Evolutionary conservation across 768 basidiomycete genomes (phyloP), one percentile per base, ranked within the genome.

Genomic region (Butyriboletus loyo): DNA sequence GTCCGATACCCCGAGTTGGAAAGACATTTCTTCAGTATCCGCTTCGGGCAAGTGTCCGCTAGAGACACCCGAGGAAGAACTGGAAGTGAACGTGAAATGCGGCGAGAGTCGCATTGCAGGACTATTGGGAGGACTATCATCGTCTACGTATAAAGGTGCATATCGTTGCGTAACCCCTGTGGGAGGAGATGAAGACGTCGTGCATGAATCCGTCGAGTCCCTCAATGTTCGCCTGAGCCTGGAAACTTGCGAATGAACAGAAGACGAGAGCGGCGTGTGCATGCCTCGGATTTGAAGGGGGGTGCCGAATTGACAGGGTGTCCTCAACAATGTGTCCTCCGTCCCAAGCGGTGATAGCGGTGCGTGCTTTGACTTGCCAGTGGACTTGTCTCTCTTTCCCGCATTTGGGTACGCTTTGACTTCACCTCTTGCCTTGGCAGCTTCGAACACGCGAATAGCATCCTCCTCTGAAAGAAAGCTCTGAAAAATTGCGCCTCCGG

Each of bases 381-480:
- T 0, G 7, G 50, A n/a, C 11, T 43, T 41, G 7, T 45, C 45
- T 38, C 49, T 46, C 31, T 40, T 34, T 7, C 28, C 41, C 25
- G 37, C 34, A 15, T 46, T 22, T 38, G 54, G 46, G 46, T 63
- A 47, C 34, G 54, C 57, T 38, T n/a, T 49, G 42, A 70, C 63
- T 41, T 72, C 66, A 13, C 67, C 69, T 41, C 64, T 64, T 36
- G 54, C 53, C n/a, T 25, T 28, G 43, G 71, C 69, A 13, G 61
- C 66, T 48, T 62, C 57, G 47, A 67, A 72, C n/a, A 60, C 63
- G 7, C 58, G 55, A 21, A 39, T 32, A 1, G 82, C 82, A 54
- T 81, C 74, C 27, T 68, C 74, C 54, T 75, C 58, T 4, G 75
- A 69, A 3, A 52, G 9, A 56, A 78, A 82, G 40, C 77, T 68